Conservation (phyloP, 345 rosid genomes). For the Salix suchowensis region DNA sequence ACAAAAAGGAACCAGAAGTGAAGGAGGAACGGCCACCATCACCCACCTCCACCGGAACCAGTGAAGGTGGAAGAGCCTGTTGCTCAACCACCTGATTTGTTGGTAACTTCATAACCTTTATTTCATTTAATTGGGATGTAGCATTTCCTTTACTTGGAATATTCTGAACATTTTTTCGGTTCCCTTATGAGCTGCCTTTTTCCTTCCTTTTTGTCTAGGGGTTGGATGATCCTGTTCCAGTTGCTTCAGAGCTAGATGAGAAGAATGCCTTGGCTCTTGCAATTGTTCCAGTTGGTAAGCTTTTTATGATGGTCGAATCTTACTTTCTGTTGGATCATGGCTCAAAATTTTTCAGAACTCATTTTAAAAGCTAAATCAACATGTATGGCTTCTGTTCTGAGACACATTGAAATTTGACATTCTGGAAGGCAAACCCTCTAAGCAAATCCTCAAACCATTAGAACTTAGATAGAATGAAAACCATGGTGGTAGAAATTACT, state of each 20-base stretch:
- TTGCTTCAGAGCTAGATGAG: slow-evolving; percentile 65
- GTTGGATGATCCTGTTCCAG: slow-evolving; percentile 69
- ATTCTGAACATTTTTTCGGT: neutral
- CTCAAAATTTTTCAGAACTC: neutral
- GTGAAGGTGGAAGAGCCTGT: slow-evolving; percentile 56
- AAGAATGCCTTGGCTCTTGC: slow-evolving; percentile 93
- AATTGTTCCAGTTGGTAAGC: slow-evolving; percentile 79
- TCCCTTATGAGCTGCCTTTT: slow-evolving; percentile 1
- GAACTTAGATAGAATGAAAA: neutral
- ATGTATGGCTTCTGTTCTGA: neutral
- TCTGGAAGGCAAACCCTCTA: neutral
- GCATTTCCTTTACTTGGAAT: neutral
- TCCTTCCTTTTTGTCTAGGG: slow-evolving; percentile 38
- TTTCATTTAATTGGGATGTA: neutral
- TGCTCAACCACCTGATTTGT: slow-evolving; percentile 68
- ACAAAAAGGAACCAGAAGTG: slow-evolving; percentile 46
- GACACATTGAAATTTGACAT: neutral
- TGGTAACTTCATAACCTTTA: slow-evolving; percentile 42
- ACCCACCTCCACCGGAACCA: slow-evolving; percentile 58
- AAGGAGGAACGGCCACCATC: slow-evolving; percentile 47
- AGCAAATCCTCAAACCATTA: neutral
- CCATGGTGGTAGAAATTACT: neutral
- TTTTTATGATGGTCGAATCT: slow-evolving; percentile 2
- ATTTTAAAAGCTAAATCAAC: neutral
- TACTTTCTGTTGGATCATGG: neutral